Conservation (phyloP, 805 yeast species). For the Ogataea degrootiae region DNA sequence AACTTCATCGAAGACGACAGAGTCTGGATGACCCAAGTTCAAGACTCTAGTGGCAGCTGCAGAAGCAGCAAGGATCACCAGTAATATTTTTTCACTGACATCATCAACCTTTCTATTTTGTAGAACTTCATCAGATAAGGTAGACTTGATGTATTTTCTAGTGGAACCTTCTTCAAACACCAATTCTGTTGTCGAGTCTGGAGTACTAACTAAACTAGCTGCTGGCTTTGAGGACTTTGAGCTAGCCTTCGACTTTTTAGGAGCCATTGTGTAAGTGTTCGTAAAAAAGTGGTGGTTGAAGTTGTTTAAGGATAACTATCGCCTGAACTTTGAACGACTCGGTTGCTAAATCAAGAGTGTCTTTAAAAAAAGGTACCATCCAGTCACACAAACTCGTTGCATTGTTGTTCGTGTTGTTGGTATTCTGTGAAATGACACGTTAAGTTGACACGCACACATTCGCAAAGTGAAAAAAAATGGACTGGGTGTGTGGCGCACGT, state of each 20-base stretch:
- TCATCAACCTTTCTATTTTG: slow-evolving; percentile 37
- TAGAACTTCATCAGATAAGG: slow-evolving; percentile 38
- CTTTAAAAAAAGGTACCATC: too few relatives aligned
- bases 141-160: slow-evolving; percentile 52
- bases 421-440: too few relatives aligned
- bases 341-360: too few relatives aligned
- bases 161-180: slow-evolving; percentile 44
- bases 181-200: slow-evolving; percentile 36
- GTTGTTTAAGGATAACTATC: neutral
- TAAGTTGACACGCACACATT: too few relatives aligned
- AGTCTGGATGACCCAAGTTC: slow-evolving; percentile 60
- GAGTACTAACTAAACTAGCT: slow-evolving; percentile 1
- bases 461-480: too few relatives aligned
- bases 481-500: too few relatives aligned
- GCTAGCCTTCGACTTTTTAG: slow-evolving; percentile 12
- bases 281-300: neutral
- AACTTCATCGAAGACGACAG: slow-evolving; percentile 96
- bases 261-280: slow-evolving; percentile 16
- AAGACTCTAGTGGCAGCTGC: slow-evolving; percentile 58
- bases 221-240: neutral
- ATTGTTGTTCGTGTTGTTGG: too few relatives aligned
- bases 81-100: slow-evolving; percentile 35
- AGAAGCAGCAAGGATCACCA: slow-evolving; percentile 36
- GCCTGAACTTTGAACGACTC: too few relatives aligned
- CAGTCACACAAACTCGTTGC: too few relatives aligned